phyloP scores from a whole-genome alignment of 768 basidiomycete species.

The Clavaria fumosa region DNA sequence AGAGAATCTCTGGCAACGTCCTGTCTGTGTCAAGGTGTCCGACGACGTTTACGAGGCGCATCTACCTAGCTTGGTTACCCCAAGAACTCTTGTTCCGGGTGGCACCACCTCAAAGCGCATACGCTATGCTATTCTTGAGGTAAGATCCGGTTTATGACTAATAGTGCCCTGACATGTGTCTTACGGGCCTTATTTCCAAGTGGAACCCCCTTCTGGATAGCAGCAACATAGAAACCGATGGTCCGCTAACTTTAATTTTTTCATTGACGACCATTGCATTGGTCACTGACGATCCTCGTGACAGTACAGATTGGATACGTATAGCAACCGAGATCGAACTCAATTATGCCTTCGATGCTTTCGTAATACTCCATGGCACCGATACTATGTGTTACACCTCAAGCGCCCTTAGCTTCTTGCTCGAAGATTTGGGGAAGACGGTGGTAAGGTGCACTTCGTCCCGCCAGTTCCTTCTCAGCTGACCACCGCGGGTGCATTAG shows the following conservation, averaged over 20 bases:
- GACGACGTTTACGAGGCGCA: conserved; percentile 58
- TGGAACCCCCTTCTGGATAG: conserved; percentile 83
- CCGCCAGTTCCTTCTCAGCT: background rate
- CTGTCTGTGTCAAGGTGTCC: conserved; percentile 33
- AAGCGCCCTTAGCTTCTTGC: conserved; percentile 77
- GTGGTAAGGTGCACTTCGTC: conserved; percentile 34
- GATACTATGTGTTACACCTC: conserved; percentile 88
- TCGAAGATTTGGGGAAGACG: conserved; percentile 88
- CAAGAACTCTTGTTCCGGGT: conserved; percentile 48
- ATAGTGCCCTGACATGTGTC: background rate
- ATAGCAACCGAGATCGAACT: conserved; percentile 87
- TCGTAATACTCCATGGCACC: conserved; percentile 81
- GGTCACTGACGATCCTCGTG: too few relatives aligned
- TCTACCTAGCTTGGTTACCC: conserved; percentile 66
- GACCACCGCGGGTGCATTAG: conserved; percentile 22
- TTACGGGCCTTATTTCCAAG: too few relatives aligned
- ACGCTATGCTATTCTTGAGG: conserved; percentile 76
- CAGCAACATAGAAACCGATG: conserved; percentile 74
- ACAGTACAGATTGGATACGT: conserved; percentile 64
- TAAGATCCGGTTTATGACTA: conserved; percentile 16
- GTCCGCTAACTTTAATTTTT: too few relatives aligned
- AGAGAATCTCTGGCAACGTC: conserved; percentile 16
- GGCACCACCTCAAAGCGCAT: conserved; percentile 52
- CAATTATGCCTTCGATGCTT: conserved; percentile 85
- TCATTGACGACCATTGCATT: too few relatives aligned